phyloP scores from a whole-genome alignment of 495 filamentous ascomycete species.

The Lophiostoma macrostomum region DNA sequence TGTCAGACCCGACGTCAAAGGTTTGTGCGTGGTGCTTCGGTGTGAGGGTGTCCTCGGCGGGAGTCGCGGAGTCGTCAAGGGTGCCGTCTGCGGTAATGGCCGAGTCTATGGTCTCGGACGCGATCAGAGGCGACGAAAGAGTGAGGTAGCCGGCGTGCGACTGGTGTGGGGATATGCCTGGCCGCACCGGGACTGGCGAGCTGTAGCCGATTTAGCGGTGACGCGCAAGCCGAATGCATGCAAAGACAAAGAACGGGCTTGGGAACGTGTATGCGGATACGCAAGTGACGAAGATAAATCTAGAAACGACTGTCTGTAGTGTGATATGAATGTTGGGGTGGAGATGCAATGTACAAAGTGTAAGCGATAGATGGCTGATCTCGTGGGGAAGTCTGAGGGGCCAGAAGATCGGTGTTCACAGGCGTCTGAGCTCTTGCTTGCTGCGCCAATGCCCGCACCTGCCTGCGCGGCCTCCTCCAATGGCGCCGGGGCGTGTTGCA shows the following conservation, averaged over 20 bases:
- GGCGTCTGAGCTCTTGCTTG: no score
- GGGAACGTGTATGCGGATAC: not conserved
- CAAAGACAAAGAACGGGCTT: slow-evolving; percentile 24
- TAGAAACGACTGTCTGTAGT: no score
- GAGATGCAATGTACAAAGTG: no score
- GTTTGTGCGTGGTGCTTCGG: slow-evolving; percentile 28
- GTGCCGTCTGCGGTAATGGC: slow-evolving; percentile 34
- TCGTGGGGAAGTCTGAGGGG: no score
- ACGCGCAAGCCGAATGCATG: slow-evolving; percentile 23
- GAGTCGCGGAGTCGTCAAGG: slow-evolving; percentile 31
- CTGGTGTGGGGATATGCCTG: slow-evolving; percentile 62
- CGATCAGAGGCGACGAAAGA: slow-evolving; percentile 73
- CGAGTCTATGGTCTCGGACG: slow-evolving; percentile 52
- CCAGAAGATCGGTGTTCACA: no score
- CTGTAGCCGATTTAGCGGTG: slow-evolving; percentile 42
- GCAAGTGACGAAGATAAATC: not conserved
- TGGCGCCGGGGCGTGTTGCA: no score
- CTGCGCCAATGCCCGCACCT: no score
- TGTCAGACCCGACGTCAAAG: slow-evolving; percentile 17
- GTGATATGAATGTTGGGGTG: no score
- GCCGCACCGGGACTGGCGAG: slow-evolving; percentile 46
- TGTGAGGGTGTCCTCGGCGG: slow-evolving; percentile 19
- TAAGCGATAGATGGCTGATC: no score
- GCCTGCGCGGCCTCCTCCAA: no score
- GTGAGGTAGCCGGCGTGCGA: slow-evolving; percentile 80